Base-by-base conservation (phyloP, 768 basidiomycete species). In the Clitopilus hobsonii region DNA sequence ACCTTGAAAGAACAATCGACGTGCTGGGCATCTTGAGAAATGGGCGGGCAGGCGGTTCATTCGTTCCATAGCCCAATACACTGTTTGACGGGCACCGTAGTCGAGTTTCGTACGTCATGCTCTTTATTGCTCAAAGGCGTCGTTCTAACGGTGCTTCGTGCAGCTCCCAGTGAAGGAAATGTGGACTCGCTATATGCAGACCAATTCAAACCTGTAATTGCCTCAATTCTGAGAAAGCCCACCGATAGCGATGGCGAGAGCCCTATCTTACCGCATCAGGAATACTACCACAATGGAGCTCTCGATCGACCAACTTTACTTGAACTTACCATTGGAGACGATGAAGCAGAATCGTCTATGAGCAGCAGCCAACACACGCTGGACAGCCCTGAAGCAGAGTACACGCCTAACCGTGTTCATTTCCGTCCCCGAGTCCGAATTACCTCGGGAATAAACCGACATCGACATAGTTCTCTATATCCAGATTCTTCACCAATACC, bases 401-500 rank as follows among this genome's bases (percentile, higher is more conserved):
- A 45, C 22, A 45, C 41, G 10, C 41, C 41, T 45, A 45, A 57
- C 45, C 71, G 69, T 27, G 85, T 90, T 2, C 86, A 80, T 52
- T 91, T 91, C 67, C 80, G 82, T 54, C 84, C 88, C 53, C 81
- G 89, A 38, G 89, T 91, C 27, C 84, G 89, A 60, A 91, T 91
- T 58, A 81, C 87, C 2, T 86, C 86, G 14, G 89, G 89, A 18
- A 63, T 89, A 28, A 77, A 77, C 47, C 77, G 75, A 25, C 76
- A 76, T 59, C 74, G 75, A 20, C 71, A 69, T 53, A 63, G 49
- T 27, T 14, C 14, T 13, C 6, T 32, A 5, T 18, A 51, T 16
- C 13, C 25, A 52, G 52, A 45, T 16, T 58, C 63, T n/a, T 52
- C 27, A 26, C 51, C 28, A 54, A 25, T 49, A 13, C 36, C 38